Evolutionary conservation across 1,139 yeast species (phyloP).

Genomic region (Protomyces macrosporus): DNA sequence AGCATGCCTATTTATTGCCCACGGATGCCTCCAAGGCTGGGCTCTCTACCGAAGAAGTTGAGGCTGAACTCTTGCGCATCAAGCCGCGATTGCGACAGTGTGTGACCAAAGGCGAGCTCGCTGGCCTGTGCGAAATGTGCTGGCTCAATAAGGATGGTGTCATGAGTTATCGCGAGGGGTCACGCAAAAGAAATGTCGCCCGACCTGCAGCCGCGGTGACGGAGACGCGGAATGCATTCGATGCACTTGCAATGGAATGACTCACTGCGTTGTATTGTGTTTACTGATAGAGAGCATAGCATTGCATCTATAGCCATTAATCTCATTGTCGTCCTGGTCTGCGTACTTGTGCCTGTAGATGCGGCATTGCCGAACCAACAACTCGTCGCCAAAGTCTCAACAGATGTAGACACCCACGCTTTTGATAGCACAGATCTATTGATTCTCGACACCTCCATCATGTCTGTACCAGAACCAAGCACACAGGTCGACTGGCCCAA

Average conservation of each 20-base stretch:
- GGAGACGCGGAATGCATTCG: conserved; percentile 6
- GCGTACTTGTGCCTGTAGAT: too few relatives aligned
- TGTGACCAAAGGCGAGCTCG: conserved; percentile 22
- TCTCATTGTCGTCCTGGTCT: too few relatives aligned
- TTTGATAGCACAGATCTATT: conserved; percentile 36
- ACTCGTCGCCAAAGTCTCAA: too few relatives aligned
- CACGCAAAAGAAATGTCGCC: not conserved
- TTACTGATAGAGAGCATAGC: not conserved
- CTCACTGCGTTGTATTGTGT: too few relatives aligned
- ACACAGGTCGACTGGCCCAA: conserved; percentile 13
- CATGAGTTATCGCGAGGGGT: conserved; percentile 30
- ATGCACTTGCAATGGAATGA: conserved; percentile 5
- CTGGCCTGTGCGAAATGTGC: conserved; percentile 29
- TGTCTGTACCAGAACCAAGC: conserved; percentile 2
- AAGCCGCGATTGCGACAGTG: conserved; percentile 26
- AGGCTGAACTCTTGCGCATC: conserved; percentile 27
- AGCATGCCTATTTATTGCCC: conserved; percentile 30
- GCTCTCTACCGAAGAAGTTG: conserved; percentile 26
- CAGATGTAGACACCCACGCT: conserved; percentile 33
- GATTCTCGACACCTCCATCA: not conserved
- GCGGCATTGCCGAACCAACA: too few relatives aligned
- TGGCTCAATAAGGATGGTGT: conserved; percentile 31
- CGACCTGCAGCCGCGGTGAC: not conserved
- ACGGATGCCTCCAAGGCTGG: not conserved
- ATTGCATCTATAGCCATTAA: not conserved